Base-by-base conservation (phyloP, 176 grass and related monocot genomes). In the Chloris gayana region DNA sequence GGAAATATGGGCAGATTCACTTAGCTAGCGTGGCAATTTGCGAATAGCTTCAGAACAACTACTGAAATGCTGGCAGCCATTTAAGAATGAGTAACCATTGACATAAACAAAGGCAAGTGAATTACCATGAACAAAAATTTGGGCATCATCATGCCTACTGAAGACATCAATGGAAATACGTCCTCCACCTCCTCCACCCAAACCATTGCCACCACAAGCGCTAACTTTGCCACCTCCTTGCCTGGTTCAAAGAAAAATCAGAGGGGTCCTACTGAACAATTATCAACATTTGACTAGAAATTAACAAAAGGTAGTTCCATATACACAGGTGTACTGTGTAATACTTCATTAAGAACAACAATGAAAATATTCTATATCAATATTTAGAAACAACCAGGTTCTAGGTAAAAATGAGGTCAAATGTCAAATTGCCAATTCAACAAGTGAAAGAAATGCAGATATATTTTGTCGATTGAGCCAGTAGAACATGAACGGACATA, bases 151-250 rank as follows among this genome's bases (percentile, higher is more conserved):
- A 86, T 98, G 95, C 73, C 90, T 87, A 67, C 95, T 95, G 34
- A 95, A 98, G 86, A 98, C 86, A 79, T 92, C 79, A 50, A 98
- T 85, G 70, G 95, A 92, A 81, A 98, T 90, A 67, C 95, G 87
- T 31, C 95, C 95, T 73, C 95, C 95, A 67, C 95, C 95, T 89
- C 95, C 95, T 7, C 95, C 95, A 75, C 90, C 84, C 76, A 98
- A 87, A 78, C 95, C 95, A 85, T 69, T 85, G 79, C 95, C 95
- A 78, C 95, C 95, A 62, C 83, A 98, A 67, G 95, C 95, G 87
- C 88, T 98, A 84, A 98, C 61, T 60, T 78, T 93, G 38, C 95
- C 95, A 84, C 86, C 82, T 53, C 95, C 95, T 84, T 82, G 85
- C 92, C 95, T 98, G 69, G 24, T 77, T 82, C 44, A 46, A 65